Evolutionary conservation across 768 basidiomycete genomes (phyloP), one percentile per base, ranked within the genome.

Genomic region (Auricularia sp.): DNA sequence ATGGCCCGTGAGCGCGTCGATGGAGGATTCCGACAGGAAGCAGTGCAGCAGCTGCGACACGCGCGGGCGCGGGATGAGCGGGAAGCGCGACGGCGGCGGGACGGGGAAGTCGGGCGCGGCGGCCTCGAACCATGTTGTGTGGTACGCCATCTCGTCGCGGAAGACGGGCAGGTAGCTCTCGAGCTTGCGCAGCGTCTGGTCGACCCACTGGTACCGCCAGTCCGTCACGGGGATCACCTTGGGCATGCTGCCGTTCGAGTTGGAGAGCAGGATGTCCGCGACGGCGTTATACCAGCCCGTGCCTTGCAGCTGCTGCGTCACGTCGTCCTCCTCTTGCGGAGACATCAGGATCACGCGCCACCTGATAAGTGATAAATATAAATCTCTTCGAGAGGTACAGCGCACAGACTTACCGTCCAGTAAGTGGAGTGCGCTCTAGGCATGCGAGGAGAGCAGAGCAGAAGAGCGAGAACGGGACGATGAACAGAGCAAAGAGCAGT

Each of bases 171-270:
- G 85, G 54, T 82, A 87, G 36, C 75, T 68, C 75, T 98, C 95
- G 34, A 99, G 82, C 63, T 79, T 79, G 18, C 89, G 84, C 23
- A 98, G 77, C 2, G 90, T 92, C 21, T 85, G 81, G 63, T 83
- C 81, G 11, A 96, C 93, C 95, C 96, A 98, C 21, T 77, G 71
- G 72, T 90, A 89, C 65, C 95, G 84, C 96, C 96, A 98, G 75
- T 99, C 96, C 33, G 79, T 81, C 1, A 80, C 73, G 39, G 90
- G 83, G 62, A 98, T 80, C 43, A 91, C 79, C 53, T 77, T 77
- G 3, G 84, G 83, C 61, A 84, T 21, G 64, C 71, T 74, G 4
- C 84, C 85, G 66, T 88, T 81, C 65, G 82, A 72, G 66, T 67
- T 73, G 6, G 87, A 79, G 0, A 59, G 29, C 12, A 98, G 81